Evolutionary conservation across 768 basidiomycete genomes (phyloP).

Genomic region (Pulveroboletus sp.): DNA sequence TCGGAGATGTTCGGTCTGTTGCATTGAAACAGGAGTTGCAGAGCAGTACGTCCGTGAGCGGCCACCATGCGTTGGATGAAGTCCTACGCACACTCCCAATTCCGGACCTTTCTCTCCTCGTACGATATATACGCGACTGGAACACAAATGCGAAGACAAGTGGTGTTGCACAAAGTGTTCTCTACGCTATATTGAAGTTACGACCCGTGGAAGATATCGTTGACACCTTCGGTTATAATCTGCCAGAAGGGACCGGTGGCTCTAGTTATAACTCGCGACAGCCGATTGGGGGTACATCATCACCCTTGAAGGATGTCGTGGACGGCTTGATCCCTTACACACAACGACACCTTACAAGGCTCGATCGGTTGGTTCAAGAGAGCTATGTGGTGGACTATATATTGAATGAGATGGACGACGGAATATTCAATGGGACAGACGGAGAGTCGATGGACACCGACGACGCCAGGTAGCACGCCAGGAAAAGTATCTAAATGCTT

Average conservation of each 20-base stretch:
- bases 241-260: slow-evolving; percentile 11
- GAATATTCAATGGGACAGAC: slow-evolving; percentile 54
- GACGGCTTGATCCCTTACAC: slow-evolving; percentile 92
- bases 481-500: slow-evolving; percentile 15
- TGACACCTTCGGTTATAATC: slow-evolving; percentile 46
- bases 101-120: slow-evolving; percentile 72
- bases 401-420: slow-evolving; percentile 82
- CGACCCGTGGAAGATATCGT: slow-evolving; percentile 71
- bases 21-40: slow-evolving; percentile 15
- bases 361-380: slow-evolving; percentile 87
- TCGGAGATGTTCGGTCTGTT: slow-evolving; percentile 53
- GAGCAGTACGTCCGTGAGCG: slow-evolving; percentile 48
- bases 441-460: slow-evolving; percentile 41
- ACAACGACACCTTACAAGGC: slow-evolving; percentile 81
- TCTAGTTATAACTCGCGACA: slow-evolving; percentile 29
- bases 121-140: slow-evolving; percentile 86
- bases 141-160: slow-evolving; percentile 92
- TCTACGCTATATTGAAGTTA: slow-evolving; percentile 78
- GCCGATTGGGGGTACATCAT: slow-evolving; percentile 20
- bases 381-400: slow-evolving; percentile 94
- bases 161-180: slow-evolving; percentile 74
- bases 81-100: slow-evolving; percentile 70
- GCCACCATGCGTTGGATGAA: slow-evolving; percentile 69
- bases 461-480: slow-evolving; percentile 1
- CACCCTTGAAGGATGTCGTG: slow-evolving; percentile 63